These are phyloP conservation scores for Fusarium brevicatenulatum DNA, from an alignment of 2,329 filamentous ascomycete species.

Conservation along the genomic window DNA sequence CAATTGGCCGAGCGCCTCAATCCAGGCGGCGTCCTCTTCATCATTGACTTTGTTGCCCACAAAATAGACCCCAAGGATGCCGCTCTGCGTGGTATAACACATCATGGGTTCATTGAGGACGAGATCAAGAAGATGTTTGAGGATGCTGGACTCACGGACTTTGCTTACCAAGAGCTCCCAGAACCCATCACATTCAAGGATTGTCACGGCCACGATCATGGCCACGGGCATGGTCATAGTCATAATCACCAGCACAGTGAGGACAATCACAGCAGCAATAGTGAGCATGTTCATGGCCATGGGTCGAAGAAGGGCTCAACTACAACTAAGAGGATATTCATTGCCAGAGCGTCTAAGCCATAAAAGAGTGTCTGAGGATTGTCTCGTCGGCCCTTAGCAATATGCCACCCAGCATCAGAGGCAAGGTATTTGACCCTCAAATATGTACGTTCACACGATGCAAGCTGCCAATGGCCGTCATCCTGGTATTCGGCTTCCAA, in stretches of 20 bases:
- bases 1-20: conserved; percentile 70
- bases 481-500: neutral
- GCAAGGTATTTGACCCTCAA: neutral
- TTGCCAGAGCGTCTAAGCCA: conserved; percentile 60
- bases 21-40: conserved; percentile 72
- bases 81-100: conserved; percentile 64
- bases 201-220: conserved; percentile 8
- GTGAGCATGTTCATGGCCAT: conserved; percentile 11
- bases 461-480: neutral
- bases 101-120: conserved; percentile 72
- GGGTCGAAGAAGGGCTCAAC: conserved; percentile 2
- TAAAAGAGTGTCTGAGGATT: neutral
- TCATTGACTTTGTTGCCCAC: conserved; percentile 74
- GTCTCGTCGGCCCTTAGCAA: neutral
- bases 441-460: neutral
- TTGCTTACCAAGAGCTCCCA: conserved; percentile 65
- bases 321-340: conserved; percentile 47
- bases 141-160: conserved; percentile 68
- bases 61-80: conserved; percentile 43
- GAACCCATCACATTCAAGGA: conserved; percentile 58
- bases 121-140: conserved; percentile 70
- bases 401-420: neutral
- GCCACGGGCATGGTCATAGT: neutral
- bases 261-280: conserved; percentile 10
- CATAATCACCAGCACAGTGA: conserved; percentile 15